Evolutionary conservation across 2,329 filamentous ascomycete species (phyloP).

Genomic region (Diaporthe sp.): DNA sequence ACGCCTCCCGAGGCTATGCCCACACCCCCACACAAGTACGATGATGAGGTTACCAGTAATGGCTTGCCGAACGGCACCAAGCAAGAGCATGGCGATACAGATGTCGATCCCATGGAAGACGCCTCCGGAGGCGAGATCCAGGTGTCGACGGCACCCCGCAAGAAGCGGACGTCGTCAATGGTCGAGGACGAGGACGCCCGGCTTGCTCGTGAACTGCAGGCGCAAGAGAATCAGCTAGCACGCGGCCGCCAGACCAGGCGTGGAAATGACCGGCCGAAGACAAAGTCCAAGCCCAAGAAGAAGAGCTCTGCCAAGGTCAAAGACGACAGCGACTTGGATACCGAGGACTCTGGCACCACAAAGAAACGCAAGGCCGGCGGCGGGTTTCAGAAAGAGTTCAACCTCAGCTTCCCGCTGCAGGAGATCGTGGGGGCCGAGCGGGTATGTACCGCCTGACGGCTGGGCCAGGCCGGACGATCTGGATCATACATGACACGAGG

Average conservation of each 20-base stretch:
- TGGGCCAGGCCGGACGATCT: background rate
- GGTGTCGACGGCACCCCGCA: conserved; percentile 72
- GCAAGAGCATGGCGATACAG: conserved; percentile 45
- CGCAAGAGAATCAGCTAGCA: conserved; percentile 84
- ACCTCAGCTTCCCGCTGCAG: conserved; percentile 78
- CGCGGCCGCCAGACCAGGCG: conserved; percentile 79
- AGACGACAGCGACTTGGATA: conserved; percentile 84
- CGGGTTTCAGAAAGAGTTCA: conserved; percentile 92
- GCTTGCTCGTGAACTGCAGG: conserved; percentile 89
- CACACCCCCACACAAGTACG: conserved; percentile 58
- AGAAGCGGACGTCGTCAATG: conserved; percentile 71
- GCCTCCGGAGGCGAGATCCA: conserved; percentile 60
- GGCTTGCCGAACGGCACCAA: conserved; percentile 49
- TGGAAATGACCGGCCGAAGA: conserved; percentile 74
- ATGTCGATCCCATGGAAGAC: conserved; percentile 50
- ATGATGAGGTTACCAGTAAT: conserved; percentile 51
- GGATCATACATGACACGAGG: conserved; percentile 1
- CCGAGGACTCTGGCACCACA: conserved; percentile 68
- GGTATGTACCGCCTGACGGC: conserved; percentile 58
- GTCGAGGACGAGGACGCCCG: conserved; percentile 84
- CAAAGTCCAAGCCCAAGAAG: conserved; percentile 58
- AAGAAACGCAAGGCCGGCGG: conserved; percentile 89
- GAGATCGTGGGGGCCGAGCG: conserved; percentile 78
- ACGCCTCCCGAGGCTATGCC: conserved; percentile 61
- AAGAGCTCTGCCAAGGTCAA: conserved; percentile 83